These are phyloP conservation scores for Coemansia sp. DNA, from an alignment of 192 early-diverging fungal species.

Conservation along the genomic window DNA sequence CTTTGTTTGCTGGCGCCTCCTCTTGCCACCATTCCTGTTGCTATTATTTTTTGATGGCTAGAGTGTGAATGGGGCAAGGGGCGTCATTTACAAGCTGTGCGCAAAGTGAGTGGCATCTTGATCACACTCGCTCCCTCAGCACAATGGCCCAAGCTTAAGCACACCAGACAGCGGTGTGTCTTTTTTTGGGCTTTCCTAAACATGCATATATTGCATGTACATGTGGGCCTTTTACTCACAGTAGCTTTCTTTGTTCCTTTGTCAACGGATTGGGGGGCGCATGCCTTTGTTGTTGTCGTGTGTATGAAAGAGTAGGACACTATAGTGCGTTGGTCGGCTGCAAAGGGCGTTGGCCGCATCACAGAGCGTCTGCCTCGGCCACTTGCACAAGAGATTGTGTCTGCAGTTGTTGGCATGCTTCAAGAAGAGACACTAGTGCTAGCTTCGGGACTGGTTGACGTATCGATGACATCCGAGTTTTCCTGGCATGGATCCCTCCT, in stretches of 20 bases:
- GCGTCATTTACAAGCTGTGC: background rate
- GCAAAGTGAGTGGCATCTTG: background rate
- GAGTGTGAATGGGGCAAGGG: background rate
- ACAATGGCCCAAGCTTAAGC: background rate
- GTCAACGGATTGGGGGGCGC: background rate
- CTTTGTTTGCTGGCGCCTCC: conserved; percentile 2
- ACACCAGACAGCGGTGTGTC: background rate
- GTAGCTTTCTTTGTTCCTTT: background rate
- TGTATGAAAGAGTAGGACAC: conserved; percentile 59
- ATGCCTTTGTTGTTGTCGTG: conserved; percentile 4
- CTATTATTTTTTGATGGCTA: background rate
- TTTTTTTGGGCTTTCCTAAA: background rate
- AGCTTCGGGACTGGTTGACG: conserved; percentile 57
- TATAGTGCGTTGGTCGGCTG: conserved; percentile 95
- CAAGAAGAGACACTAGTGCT: conserved; percentile 70
- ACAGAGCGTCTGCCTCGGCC: conserved; percentile 74
- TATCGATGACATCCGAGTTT: conserved; percentile 76
- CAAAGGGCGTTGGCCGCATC: conserved; percentile 94
- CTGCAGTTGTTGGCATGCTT: conserved; percentile 74
- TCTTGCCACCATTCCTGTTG: background rate
- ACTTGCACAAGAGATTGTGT: conserved; percentile 80
- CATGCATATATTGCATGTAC: background rate
- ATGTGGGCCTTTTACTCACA: background rate
- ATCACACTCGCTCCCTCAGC: background rate
- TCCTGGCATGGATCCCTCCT: conserved; percentile 95